These are phyloP conservation scores for Rhamnella rubrinervis DNA, from an alignment of 331 rosid species.

Conservation along the genomic window DNA sequence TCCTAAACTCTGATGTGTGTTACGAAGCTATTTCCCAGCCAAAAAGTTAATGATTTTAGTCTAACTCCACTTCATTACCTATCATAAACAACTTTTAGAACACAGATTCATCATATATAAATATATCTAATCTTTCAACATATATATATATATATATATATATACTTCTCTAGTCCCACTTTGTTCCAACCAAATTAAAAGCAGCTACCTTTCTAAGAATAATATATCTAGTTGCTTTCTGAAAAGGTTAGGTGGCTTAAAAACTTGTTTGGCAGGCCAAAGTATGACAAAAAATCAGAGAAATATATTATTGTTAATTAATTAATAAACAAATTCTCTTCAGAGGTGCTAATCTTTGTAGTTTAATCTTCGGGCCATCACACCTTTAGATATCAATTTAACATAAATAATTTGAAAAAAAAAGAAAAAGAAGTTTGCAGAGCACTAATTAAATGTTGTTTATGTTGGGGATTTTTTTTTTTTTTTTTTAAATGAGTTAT, in stretches of 20 bases:
- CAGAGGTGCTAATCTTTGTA: no score
- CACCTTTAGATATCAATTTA: neutral
- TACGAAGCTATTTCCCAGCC: no score
- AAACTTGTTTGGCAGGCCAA: no score
- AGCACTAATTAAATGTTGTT: neutral
- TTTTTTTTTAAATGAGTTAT: neutral
- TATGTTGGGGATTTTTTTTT: neutral
- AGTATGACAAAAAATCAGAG: no score
- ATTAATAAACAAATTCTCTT: no score
- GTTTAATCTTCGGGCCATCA: neutral
- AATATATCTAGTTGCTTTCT: neutral
- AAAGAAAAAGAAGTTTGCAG: neutral
- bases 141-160: neutral
- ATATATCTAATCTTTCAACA: no score
- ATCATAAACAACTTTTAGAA: neutral
- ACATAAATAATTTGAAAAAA: neutral
- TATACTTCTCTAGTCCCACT: neutral
- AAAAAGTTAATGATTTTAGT: no score
- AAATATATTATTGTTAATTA: no score
- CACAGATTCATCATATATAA: neutral
- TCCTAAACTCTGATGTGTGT: no score
- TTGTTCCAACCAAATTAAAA: slow-evolving; percentile 2
- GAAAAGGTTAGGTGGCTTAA: neutral
- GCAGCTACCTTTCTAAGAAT: slow-evolving; percentile 9
- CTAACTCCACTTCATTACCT: no score